Conservation (phyloP, 1,139 yeast species). For the Pneumocystis murina region DNA sequence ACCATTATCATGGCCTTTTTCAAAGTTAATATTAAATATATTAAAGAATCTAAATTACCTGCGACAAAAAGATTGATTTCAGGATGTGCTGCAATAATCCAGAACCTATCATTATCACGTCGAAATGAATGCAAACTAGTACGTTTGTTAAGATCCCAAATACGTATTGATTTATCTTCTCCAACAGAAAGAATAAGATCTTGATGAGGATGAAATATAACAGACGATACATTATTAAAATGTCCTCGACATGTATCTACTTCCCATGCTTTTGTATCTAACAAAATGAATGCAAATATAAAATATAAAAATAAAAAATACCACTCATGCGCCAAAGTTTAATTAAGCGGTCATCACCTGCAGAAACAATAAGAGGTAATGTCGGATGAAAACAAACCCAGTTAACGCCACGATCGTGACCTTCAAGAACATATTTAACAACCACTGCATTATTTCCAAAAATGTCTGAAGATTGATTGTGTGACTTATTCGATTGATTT, state of each 20-base stretch:
- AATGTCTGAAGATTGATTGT: conserved; percentile 66
- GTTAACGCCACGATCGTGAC: conserved; percentile 96
- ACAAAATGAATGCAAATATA: neutral
- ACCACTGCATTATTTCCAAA: conserved; percentile 90
- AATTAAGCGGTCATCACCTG: conserved; percentile 90
- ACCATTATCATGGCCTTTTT: conserved; percentile 63
- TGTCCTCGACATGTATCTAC: conserved; percentile 98
- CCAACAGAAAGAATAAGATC: conserved; percentile 85
- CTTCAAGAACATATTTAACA: conserved; percentile 90
- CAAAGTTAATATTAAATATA: neutral
- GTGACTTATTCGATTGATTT: conserved; percentile 54
- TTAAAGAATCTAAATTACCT: conserved; percentile 26
- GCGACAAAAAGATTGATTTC: conserved; percentile 84
- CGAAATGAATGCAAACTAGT: conserved; percentile 88
- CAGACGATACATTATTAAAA: conserved; percentile 79
- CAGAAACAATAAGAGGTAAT: conserved; percentile 84
- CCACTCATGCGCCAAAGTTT: conserved; percentile 95
- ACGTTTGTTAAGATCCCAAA: conserved; percentile 92
- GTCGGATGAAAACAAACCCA: conserved; percentile 98
- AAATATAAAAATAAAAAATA: neutral
- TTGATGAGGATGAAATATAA: conserved; percentile 84
- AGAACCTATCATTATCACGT: conserved; percentile 87
- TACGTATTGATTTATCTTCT: conserved; percentile 93
- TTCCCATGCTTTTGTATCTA: conserved; percentile 89
- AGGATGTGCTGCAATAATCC: conserved; percentile 87